Base-by-base conservation (phyloP, 1,284 basidiomycete species). In the Cryptococcus floricola region DNA sequence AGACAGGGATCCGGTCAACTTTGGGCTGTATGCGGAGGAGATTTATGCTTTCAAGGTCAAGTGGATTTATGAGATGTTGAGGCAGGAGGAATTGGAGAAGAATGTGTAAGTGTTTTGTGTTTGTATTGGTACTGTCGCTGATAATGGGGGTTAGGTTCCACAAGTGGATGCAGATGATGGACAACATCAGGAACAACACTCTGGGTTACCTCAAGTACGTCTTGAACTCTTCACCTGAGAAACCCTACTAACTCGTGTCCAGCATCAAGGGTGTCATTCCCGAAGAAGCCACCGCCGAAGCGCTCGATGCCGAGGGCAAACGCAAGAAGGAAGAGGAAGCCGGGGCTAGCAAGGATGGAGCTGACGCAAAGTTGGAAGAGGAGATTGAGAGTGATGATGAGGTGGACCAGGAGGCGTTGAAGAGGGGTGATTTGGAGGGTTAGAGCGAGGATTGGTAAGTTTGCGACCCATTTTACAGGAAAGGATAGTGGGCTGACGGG, bases 41-140 rank as follows among this genome's bases (percentile, higher is more conserved):
- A 90, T 95, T 57, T 81, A 87, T 50, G 79, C 76, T 19, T 96
- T 97, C 81, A 95, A 95, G 77, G 80, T 88, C 65, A 81, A 83
- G 67, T 83, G 84, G 65, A 93, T 96, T 47, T 95, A 95, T 69
- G 81, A 86, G 61, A 83, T 84, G 58, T 88, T 96, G 85, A 83
- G 91, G 50, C 78, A 82, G 58, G 86, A 89, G 38, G 95, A 98
- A 77, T 85, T 90, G 57, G 83, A 83, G 39, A 81, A 84, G 62
- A 86, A 86, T 58, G 80, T 91, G 89, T 93, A 67, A 65, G 89
- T 82, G 10, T 14, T 13, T 23, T 9, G 14, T 46, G 28, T 37
- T 28, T n/a, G 19, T n/a, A 19, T 19, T 19, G 19, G 42, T 6
- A 47, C 1, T 28, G 25, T 25, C 28, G 44, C 46, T 54, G 48